Evolutionary conservation across 805 yeast genomes (phyloP), one percentile per base, ranked within the genome.

Genomic region (Candida coquimbonensis): DNA sequence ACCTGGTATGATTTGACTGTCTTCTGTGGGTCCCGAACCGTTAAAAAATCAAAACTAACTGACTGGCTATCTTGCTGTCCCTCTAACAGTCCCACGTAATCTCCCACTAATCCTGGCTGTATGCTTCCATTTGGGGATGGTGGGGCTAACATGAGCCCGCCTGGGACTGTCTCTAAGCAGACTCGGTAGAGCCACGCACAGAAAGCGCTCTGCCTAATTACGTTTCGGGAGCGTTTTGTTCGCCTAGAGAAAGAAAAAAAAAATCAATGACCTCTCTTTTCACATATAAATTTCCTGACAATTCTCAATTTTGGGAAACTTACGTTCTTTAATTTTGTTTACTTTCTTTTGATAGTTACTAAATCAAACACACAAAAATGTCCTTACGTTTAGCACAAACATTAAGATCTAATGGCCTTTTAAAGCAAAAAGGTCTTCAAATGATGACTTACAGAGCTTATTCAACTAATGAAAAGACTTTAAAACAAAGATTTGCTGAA

Each of bases 401-500:
- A 9, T 38, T 43, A 9, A 47, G 38, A 43, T 17, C 41, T 13
- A 34, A 38, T 21, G 8, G 36, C 37, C 45, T 45, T 26, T 31
- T 47, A 34, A 47, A 40, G 33, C 40, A 40, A 44, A 47, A 47
- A 35, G 44, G 49, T 34, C 32, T 47, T 12, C 43, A 43, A 44
- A 34, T 47, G 17, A 17, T 43, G 34, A 58, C 58, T 38, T 46
- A 54, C 29, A 59, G 62, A 57, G 45, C 51, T n/a, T 57, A 57
- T 52, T 52, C 60, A 24, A 45, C 56, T 17, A 41, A 51, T n/a
- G 66, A 62, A 45, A 64, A 78, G 75, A 82, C 96, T 53, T 77
- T 93, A 61, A 93, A 93, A 72, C 96, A 93, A 71, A 83, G 95
- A 66, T 90, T 93, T 65, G 95, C 89, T 47, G 95, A 87, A 64